These are phyloP conservation scores for Thielaviopsis cerberus DNA, from an alignment of 2,329 filamentous ascomycete genomes.

Conservation along the genomic window DNA sequence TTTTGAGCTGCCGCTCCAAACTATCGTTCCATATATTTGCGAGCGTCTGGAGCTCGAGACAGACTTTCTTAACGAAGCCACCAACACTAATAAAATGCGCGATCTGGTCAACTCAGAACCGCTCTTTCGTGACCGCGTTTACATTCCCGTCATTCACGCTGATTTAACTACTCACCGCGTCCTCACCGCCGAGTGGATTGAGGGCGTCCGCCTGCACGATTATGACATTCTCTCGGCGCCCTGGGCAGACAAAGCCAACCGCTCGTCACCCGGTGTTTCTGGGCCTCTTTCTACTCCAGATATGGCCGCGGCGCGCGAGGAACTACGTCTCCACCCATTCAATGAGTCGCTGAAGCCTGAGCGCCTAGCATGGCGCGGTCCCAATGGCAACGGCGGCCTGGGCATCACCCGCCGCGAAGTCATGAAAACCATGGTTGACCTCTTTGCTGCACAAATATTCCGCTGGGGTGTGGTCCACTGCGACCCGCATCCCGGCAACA, in stretches of 20 bases:
- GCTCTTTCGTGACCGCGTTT: slow-evolving; percentile 59
- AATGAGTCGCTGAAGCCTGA: slow-evolving; percentile 57
- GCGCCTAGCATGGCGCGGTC: slow-evolving; percentile 60
- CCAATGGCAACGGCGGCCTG: slow-evolving; percentile 55
- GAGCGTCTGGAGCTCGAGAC: slow-evolving; percentile 87
- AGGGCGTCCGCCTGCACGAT: slow-evolving; percentile 84
- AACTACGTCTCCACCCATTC: slow-evolving; percentile 32
- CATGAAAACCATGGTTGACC: slow-evolving; percentile 90
- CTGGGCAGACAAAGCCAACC: slow-evolving; percentile 62
- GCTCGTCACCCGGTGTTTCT: slow-evolving; percentile 63
- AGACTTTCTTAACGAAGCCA: slow-evolving; percentile 81
- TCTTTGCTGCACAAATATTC: slow-evolving; percentile 97
- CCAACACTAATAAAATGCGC: slow-evolving; percentile 74
- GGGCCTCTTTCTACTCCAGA: slow-evolving; percentile 36
- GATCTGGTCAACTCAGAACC: slow-evolving; percentile 57
- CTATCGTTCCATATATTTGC: slow-evolving; percentile 76
- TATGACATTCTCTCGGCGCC: slow-evolving; percentile 58
- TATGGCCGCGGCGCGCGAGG: slow-evolving; percentile 25
- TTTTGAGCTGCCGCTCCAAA: slow-evolving; percentile 88
- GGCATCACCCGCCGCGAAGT: slow-evolving; percentile 69
- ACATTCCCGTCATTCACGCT: slow-evolving; percentile 68
- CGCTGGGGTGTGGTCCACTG: slow-evolving; percentile 91
- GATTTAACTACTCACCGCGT: slow-evolving; percentile 69
- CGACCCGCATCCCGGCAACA: slow-evolving; percentile 92
- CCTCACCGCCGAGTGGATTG: slow-evolving; percentile 94